Conservation (phyloP, 495 filamentous ascomycete genomes). For the Podospora bellae-mahoneyi region DNA sequence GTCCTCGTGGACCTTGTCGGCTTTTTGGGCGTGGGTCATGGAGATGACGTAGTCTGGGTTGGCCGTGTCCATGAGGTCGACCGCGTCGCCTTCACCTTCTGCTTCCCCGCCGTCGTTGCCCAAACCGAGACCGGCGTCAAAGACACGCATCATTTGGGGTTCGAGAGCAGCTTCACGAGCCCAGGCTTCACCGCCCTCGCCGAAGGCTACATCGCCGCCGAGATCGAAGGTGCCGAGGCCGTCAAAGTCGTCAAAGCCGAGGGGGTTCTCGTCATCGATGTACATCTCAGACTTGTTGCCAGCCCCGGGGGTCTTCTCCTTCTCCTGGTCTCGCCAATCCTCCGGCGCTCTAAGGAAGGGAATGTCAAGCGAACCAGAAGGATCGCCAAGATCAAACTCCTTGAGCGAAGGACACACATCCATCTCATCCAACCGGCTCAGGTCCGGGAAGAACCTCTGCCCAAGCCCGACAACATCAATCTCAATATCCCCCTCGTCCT, state of each 20-base stretch:
- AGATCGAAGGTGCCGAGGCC: conserved; percentile 73
- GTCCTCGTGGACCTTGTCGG: conserved; percentile 73
- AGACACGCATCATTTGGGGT: conserved; percentile 59
- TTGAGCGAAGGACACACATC: conserved; percentile 95
- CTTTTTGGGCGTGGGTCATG: conserved; percentile 58
- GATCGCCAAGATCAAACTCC: conserved; percentile 83
- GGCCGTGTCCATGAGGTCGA: conserved; percentile 56
- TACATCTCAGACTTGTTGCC: conserved; percentile 73
- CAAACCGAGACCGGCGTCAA: conserved; percentile 49
- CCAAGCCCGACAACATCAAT: conserved; percentile 75
- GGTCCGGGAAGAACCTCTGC: conserved; percentile 80
- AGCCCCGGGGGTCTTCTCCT: conserved; percentile 48
- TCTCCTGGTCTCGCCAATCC: conserved; percentile 70
- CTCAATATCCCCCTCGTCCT: conserved; percentile 52
- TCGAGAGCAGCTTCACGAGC: conserved; percentile 64
- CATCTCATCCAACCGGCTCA: conserved; percentile 71
- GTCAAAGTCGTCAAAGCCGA: conserved; percentile 82
- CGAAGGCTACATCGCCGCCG: conserved; percentile 62
- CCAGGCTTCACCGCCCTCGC: conserved; percentile 74
- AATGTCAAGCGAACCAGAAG: conserved; percentile 78
- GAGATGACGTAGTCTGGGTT: conserved; percentile 66
- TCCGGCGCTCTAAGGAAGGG: conserved; percentile 89
- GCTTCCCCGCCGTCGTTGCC: conserved; percentile 47
- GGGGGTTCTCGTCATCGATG: conserved; percentile 73
- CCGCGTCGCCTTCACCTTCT: conserved; percentile 59